Percentiles rank a stretch among this genome's conserved stretches.
Evolutionary conservation across 257 asterid genomes (phyloP).

Genomic region (Prunella vulgaris): DNA sequence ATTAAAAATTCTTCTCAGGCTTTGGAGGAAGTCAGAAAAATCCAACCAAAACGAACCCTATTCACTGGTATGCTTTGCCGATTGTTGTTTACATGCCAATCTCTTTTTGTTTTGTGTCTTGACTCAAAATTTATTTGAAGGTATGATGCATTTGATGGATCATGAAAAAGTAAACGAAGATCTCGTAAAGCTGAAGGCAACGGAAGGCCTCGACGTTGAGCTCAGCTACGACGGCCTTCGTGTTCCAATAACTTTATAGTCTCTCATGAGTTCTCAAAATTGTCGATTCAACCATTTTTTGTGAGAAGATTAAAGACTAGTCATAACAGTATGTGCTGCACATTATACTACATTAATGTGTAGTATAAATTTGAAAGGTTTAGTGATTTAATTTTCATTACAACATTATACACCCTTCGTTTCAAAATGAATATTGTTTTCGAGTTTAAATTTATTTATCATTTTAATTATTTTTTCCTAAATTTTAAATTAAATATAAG

Average conservation of each 20-base stretch:
- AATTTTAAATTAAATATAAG: too few relatives aligned
- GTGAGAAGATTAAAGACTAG: too few relatives aligned
- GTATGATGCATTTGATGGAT: constrained; percentile 99
- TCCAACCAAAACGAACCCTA: constrained; percentile 79
- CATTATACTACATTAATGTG: too few relatives aligned
- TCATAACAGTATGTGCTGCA: too few relatives aligned
- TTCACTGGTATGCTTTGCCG: constrained; percentile 60
- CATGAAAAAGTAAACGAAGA: constrained; percentile 66
- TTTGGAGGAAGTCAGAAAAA: constrained; percentile 82
- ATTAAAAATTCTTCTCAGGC: constrained; percentile 49
- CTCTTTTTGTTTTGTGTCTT: not conserved
- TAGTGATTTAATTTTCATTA: too few relatives aligned
- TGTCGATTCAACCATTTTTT: not conserved
- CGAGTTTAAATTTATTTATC: too few relatives aligned
- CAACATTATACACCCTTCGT: too few relatives aligned
- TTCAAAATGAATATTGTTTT: too few relatives aligned
- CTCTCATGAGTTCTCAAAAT: constrained; percentile 11
- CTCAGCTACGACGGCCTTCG: constrained; percentile 95
- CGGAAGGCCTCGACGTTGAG: constrained; percentile 74
- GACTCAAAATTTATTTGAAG: constrained; percentile 29
- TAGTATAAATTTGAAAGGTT: too few relatives aligned
- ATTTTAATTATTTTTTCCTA: too few relatives aligned
- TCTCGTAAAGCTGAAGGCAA: constrained; percentile 60
- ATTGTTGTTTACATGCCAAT: not conserved
- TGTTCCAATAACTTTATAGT: constrained; percentile 54